These are phyloP conservation scores for Astragalus membranaceus DNA, from an alignment of 306 rosid genomes.

Conservation along the genomic window DNA sequence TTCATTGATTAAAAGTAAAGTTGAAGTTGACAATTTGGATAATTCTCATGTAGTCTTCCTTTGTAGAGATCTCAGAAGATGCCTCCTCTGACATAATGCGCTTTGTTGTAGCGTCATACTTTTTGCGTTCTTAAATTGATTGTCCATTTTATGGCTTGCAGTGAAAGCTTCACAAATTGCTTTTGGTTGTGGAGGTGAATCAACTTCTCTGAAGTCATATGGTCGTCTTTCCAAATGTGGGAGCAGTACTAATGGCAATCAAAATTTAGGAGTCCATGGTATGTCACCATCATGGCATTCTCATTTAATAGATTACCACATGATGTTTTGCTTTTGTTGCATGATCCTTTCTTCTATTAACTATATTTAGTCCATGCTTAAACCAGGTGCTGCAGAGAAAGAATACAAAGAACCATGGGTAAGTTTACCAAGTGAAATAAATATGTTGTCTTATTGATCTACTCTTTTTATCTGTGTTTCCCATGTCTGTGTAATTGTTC, in stretches of 20 bases:
- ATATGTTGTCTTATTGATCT: neutral
- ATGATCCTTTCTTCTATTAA: slow-evolving; percentile 9
- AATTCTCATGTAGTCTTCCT: neutral
- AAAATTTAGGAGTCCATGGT: slow-evolving; percentile 39
- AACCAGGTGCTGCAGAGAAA: slow-evolving; percentile 33
- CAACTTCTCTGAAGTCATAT: slow-evolving; percentile 42
- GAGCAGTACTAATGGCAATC: neutral
- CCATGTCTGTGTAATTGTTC: neutral
- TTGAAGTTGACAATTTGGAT: neutral
- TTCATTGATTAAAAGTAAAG: neutral
- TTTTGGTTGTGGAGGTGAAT: slow-evolving; percentile 64
- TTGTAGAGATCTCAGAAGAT: neutral
- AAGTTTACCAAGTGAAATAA: slow-evolving; percentile 20
- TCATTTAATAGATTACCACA: slow-evolving; percentile 4
- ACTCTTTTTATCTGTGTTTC: neutral
- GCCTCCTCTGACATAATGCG: too few relatives aligned
- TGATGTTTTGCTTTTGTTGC: slow-evolving; percentile 9
- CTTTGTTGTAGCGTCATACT: too few relatives aligned
- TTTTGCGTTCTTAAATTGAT: too few relatives aligned
- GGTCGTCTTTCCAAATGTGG: slow-evolving; percentile 34
- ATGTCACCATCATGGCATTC: slow-evolving; percentile 20
- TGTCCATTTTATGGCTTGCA: slow-evolving; percentile 29
- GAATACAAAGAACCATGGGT: slow-evolving; percentile 86
- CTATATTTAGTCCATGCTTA: slow-evolving; percentile 23
- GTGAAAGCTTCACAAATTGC: slow-evolving; percentile 61